phyloP scores from a whole-genome alignment of 768 basidiomycete species.

The Suillus variegatus region DNA sequence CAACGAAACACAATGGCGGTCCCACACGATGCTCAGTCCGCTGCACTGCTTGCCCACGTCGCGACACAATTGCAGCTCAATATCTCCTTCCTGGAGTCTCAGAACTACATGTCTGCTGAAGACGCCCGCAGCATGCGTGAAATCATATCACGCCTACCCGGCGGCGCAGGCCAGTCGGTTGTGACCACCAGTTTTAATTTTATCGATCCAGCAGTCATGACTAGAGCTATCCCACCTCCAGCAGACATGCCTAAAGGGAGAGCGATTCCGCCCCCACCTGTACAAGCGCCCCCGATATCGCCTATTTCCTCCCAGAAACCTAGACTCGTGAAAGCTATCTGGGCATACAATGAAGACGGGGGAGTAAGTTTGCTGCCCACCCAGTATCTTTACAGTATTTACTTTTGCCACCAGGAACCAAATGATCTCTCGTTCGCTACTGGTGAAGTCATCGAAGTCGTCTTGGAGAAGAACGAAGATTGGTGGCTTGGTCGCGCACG shows the following conservation, averaged over 20 bases:
- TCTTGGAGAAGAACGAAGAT: constrained; percentile 79
- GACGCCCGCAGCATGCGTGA: constrained; percentile 44
- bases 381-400: constrained; percentile 9
- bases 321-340: constrained; percentile 45
- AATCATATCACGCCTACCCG: constrained; percentile 49
- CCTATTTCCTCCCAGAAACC: constrained; percentile 9
- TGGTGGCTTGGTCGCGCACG: constrained; percentile 82
- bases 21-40: constrained; percentile 26
- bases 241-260: constrained; percentile 14
- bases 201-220: constrained; percentile 3
- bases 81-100: constrained; percentile 56
- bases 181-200: constrained; percentile 16
- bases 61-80: constrained; percentile 57
- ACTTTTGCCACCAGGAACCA: constrained; percentile 51
- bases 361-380: constrained; percentile 34
- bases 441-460: constrained; percentile 78
- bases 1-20: constrained; percentile 21
- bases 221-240: constrained; percentile 5
- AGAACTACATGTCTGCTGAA: constrained; percentile 50
- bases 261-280: constrained; percentile 16
- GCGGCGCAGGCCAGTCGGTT: constrained; percentile 20
- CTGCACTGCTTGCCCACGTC: constrained; percentile 60
- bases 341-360: constrained; percentile 68
- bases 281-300: neutral
- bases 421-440: constrained; percentile 78